phyloP scores from a whole-genome alignment of 768 basidiomycete genomes.

The Boletus rubroflammeus region DNA sequence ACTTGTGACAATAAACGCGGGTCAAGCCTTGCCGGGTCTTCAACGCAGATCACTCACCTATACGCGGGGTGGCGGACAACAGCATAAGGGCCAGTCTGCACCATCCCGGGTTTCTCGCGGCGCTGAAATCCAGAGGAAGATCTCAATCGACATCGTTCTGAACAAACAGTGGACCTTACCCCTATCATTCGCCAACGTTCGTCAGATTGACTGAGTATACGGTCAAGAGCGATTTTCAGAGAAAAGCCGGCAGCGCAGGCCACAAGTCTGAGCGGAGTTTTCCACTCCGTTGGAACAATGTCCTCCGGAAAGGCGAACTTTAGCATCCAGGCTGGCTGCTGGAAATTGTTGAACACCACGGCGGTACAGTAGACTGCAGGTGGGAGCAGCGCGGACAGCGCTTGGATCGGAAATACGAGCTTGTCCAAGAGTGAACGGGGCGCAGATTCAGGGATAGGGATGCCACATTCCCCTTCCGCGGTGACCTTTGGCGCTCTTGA shows the following conservation, averaged over 20 bases:
- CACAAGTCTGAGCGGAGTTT: slow-evolving; percentile 21
- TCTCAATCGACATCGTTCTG: background rate
- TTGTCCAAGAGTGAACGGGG: slow-evolving; percentile 22
- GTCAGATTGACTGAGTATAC: slow-evolving; percentile 20
- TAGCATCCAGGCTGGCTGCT: slow-evolving; percentile 36
- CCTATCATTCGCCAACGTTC: slow-evolving; percentile 33
- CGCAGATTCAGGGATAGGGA: slow-evolving; percentile 14
- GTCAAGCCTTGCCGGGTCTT: background rate
- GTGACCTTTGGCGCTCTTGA: background rate
- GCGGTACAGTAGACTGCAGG: slow-evolving; percentile 28
- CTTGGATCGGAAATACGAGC: slow-evolving; percentile 30
- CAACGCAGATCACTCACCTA: slow-evolving; percentile 20
- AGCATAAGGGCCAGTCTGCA: slow-evolving; percentile 33
- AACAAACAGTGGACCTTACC: slow-evolving; percentile 11
- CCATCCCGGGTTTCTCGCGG: slow-evolving; percentile 30
- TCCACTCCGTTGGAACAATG: slow-evolving; percentile 21
- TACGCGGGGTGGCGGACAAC: slow-evolving; percentile 38
- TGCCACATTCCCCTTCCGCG: slow-evolving; percentile 13
- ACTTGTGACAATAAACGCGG: background rate
- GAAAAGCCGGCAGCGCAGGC: slow-evolving; percentile 28
- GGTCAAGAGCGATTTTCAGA: slow-evolving; percentile 11
- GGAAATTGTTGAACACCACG: slow-evolving; percentile 29
- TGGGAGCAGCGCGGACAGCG: slow-evolving; percentile 18
- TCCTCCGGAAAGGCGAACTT: slow-evolving; percentile 26
- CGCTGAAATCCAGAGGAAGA: slow-evolving; percentile 14